phyloP scores from a whole-genome alignment of 192 early-diverging fungal species.

The Linnemannia elongata region DNA sequence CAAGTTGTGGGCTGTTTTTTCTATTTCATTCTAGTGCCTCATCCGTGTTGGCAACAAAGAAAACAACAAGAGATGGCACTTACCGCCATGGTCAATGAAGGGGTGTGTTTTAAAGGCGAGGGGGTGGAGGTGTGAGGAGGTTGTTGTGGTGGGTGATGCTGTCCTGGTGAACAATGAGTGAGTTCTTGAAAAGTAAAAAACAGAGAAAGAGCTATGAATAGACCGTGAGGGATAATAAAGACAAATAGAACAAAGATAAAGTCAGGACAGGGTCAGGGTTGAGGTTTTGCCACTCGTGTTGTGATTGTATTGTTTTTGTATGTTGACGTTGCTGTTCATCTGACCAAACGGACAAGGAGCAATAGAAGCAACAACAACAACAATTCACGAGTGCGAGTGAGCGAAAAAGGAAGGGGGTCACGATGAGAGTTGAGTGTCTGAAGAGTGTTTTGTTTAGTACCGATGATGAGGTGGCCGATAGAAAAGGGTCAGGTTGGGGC shows the following conservation, averaged over 20 bases:
- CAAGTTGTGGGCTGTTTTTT: background rate
- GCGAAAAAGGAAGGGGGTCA: too few relatives aligned
- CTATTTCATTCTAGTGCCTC: background rate
- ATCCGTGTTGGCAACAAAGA: background rate
- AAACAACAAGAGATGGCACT: background rate
- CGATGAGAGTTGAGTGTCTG: too few relatives aligned
- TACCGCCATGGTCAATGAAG: conserved; percentile 6
- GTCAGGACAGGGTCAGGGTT: background rate
- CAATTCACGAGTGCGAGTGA: too few relatives aligned
- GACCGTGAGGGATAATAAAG: background rate
- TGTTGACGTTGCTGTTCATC: background rate
- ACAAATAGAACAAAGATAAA: background rate
- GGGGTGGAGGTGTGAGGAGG: background rate
- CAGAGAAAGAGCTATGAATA: background rate
- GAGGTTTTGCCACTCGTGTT: background rate
- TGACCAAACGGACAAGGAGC: background rate
- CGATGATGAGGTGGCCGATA: too few relatives aligned
- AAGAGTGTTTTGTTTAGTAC: too few relatives aligned
- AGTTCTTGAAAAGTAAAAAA: background rate
- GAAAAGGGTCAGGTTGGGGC: too few relatives aligned
- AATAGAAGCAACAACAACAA: too few relatives aligned
- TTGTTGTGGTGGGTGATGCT: background rate
- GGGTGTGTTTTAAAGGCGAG: background rate
- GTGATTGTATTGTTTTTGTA: background rate
- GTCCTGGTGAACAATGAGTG: background rate